Evolutionary conservation across 2,329 filamentous ascomycete species (phyloP).

Genomic region (Monilinia aucupariae): DNA sequence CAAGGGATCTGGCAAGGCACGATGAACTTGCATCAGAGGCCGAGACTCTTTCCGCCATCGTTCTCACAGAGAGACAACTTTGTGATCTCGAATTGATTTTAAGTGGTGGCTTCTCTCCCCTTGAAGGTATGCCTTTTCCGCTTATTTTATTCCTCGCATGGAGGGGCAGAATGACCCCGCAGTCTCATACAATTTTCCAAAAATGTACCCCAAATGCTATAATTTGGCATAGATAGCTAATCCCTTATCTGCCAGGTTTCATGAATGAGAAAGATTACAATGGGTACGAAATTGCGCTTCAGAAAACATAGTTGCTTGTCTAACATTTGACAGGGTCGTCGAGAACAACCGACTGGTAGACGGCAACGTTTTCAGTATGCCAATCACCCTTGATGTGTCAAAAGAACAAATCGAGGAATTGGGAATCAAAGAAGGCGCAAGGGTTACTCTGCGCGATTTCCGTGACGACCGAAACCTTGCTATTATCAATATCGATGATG

Average conservation of each 20-base stretch:
- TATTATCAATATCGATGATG: constrained; percentile 90
- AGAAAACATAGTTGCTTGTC: constrained; percentile 26
- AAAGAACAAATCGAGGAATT: constrained; percentile 68
- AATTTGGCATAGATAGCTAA: constrained; percentile 27
- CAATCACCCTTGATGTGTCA: constrained; percentile 85
- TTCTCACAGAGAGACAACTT: constrained; percentile 87
- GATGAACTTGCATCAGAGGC: constrained; percentile 76
- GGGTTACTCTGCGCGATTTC: constrained; percentile 87
- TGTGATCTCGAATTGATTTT: constrained; percentile 97
- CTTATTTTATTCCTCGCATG: constrained; percentile 21
- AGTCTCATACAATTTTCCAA: constrained; percentile 12
- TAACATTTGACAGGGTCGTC: constrained; percentile 62
- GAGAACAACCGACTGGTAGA: constrained; percentile 78
- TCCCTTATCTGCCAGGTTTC: constrained; percentile 58
- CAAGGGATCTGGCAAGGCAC: constrained; percentile 81
- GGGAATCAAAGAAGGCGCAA: constrained; percentile 71
- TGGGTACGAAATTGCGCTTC: constrained; percentile 52
- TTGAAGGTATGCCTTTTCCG: constrained; percentile 65
- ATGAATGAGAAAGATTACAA: constrained; percentile 97
- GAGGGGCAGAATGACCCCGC: constrained; percentile 29
- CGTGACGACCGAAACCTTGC: constrained; percentile 94
- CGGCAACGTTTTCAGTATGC: constrained; percentile 92
- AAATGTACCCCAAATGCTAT: not conserved
- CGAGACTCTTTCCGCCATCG: constrained; percentile 76
- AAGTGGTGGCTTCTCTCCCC: constrained; percentile 94